Conservation (phyloP, 441 rosid genomes). For the Adansonia grandidieri region DNA sequence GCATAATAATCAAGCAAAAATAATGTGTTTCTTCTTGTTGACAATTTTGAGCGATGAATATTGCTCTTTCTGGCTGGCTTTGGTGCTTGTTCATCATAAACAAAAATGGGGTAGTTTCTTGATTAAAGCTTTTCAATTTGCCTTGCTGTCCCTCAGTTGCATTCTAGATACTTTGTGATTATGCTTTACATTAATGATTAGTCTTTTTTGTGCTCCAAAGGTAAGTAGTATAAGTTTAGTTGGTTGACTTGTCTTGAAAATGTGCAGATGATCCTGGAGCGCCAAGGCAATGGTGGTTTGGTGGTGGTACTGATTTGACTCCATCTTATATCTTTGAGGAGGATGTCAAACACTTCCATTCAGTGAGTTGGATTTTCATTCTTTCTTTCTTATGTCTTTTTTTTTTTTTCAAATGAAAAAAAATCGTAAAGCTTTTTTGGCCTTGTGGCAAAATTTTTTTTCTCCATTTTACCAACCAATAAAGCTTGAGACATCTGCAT, state of each 20-base stretch:
- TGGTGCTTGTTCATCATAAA: not conserved
- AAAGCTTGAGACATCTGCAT: not conserved
- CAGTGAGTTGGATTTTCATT: slow-evolving; percentile 45
- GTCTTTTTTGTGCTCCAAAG: not conserved
- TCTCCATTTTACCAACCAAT: not conserved
- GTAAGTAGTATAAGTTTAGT: not conserved
- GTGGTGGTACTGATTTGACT: slow-evolving; percentile 98
- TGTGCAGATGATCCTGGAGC: slow-evolving; percentile 87
- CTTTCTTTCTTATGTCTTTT: not conserved
- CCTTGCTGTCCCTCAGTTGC: not conserved
- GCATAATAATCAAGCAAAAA: not conserved
- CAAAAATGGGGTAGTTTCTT: not conserved
- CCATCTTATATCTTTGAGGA: slow-evolving; percentile 96
- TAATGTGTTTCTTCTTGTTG: slow-evolving; percentile 4
- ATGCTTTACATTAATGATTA: not conserved
- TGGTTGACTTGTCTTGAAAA: not conserved
- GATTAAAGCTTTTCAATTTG: not conserved
- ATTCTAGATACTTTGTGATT: not conserved
- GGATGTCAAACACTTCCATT: slow-evolving; percentile 93
- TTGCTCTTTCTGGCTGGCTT: not conserved
- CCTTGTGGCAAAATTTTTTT: not conserved
- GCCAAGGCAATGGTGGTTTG: slow-evolving; percentile 99
- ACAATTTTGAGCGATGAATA: not conserved
- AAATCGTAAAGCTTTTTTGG: not conserved
- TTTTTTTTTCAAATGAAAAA: not conserved